A percentile compares a stretch with the other conserved stretches of the same genome.
These are phyloP conservation scores for Pyropia haitanensis DNA, from an alignment of 23 red algal genomes.

Conservation along the genomic window DNA sequence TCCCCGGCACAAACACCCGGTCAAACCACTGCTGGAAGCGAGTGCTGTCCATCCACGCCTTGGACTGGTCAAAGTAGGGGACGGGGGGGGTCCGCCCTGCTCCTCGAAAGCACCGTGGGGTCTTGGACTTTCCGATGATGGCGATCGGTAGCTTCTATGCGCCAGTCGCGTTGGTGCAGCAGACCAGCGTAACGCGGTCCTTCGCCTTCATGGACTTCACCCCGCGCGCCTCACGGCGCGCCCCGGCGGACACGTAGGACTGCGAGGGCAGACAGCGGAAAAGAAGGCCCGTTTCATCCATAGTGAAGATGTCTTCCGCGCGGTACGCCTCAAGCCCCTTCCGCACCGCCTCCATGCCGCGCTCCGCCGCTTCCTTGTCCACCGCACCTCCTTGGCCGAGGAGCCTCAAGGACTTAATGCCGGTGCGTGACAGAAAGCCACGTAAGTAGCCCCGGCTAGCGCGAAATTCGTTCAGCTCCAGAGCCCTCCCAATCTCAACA, in stretches of 20 bases:
- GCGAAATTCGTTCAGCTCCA: no score
- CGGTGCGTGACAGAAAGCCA: no score
- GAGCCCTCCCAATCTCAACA: no score
- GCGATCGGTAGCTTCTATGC: conserved; percentile 15
- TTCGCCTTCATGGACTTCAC: conserved; percentile 16
- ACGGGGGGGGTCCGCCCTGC: neutral
- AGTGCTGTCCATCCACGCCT: conserved; percentile 9
- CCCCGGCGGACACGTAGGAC: conserved; percentile 8
- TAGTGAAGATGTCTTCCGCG: conserved; percentile 20
- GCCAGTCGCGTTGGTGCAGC: conserved; percentile 8
- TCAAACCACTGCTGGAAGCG: conserved; percentile 7
- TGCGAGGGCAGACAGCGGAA: conserved; percentile 7
- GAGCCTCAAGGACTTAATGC: no score
- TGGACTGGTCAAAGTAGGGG: conserved; percentile 11
- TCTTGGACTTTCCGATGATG: conserved; percentile 4
- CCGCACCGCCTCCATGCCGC: conserved; percentile 9
- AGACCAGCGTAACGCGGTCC: conserved; percentile 9
- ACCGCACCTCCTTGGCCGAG: no score
- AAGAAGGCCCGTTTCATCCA: conserved; percentile 33
- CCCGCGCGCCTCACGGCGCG: neutral
- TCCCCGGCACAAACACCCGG: neutral
- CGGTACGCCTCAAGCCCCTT: conserved; percentile 9
- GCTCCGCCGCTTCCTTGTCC: no score
- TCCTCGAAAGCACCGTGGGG: conserved; percentile 15
- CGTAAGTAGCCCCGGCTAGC: no score